Base-by-base conservation (phyloP, 1,139 yeast genomes). In the Saccharomycopsis hybrid region DNA sequence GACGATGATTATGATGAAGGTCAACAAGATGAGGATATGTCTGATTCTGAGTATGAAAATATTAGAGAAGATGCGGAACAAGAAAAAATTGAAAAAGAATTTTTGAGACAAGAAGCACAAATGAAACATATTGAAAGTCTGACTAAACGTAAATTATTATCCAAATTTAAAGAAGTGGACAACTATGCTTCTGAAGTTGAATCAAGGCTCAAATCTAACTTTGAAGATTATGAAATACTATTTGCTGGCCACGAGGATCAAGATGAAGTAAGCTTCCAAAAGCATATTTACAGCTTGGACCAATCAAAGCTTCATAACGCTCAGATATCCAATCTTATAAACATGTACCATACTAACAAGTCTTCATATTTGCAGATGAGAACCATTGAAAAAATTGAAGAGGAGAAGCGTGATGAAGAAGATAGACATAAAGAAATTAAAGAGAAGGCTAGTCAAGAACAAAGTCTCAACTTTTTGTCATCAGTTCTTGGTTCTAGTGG, bases 1-100 rank as follows among this genome's bases (percentile, higher is more conserved):
- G 58, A 55, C n/a, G 59, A 54, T 11, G 60, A 52, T 2, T 65
- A 60, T 30, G 60, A 57, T 1, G 56, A 52, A 3, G 56, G 55
- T 9, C 57, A 54, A 2, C 62, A 60, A 1, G 62, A 56, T 32
- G 62, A 58, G 2, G 63, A 60, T 1, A 59, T 49, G 4, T 33
- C 40, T 38, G 65, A 59, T 7, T 43, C 45, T 24, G 55, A 44
- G n/a, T 55, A 57, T 38, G 70, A 66, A 53, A 58, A 58, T 13
- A 41, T 58, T 27, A 54, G 59, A 39, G 46, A 53, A 24, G 63
- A 63, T 28, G 58, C 51, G 42, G 56, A 55, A 44, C 57, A 57
- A 28, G 57, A 56, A 29, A 59, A 59, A 9, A 57, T 63, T 46
- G 56, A 64, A 4, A 52, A 51, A 27, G 56, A 59, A 18, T 56